Evolutionary conservation across 2,329 filamentous ascomycete genomes (phyloP).

Genomic region (Sarocladium brachiariae): DNA sequence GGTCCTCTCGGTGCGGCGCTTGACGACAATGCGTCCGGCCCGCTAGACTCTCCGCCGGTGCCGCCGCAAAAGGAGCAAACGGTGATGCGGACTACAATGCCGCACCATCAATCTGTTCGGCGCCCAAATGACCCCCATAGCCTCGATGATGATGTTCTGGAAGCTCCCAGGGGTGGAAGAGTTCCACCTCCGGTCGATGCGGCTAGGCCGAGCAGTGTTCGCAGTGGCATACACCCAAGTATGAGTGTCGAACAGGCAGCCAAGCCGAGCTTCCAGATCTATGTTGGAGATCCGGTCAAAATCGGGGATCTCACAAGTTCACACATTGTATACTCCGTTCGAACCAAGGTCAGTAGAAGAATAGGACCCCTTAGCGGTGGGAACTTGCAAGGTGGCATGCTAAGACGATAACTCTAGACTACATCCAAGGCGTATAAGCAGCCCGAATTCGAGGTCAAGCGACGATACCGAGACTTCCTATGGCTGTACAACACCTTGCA

Average conservation of each 20-base stretch:
- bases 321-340: slow-evolving; percentile 94
- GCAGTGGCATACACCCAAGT: slow-evolving; percentile 60
- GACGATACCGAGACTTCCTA: slow-evolving; percentile 91
- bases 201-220: slow-evolving; percentile 44
- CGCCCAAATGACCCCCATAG: slow-evolving; percentile 53
- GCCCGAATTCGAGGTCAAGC: slow-evolving; percentile 85
- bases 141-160: slow-evolving; percentile 62
- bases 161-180: slow-evolving; percentile 39
- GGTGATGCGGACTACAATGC: slow-evolving; percentile 51
- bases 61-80: slow-evolving; percentile 63
- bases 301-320: slow-evolving; percentile 94
- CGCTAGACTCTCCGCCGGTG: slow-evolving; percentile 52
- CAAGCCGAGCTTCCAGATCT: slow-evolving; percentile 85
- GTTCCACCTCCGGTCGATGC: slow-evolving; percentile 60
- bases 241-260: slow-evolving; percentile 89
- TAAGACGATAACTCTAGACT: slow-evolving; percentile 48
- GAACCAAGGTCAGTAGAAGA: slow-evolving; percentile 63
- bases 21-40: slow-evolving; percentile 33
- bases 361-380: too few species aligned
- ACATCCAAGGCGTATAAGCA: slow-evolving; percentile 93
- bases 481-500: slow-evolving; percentile 97
- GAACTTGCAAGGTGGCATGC: too few species aligned
- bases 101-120: slow-evolving; percentile 34
- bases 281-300: slow-evolving; percentile 93
- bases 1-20: slow-evolving; percentile 64